Evolutionary conservation across 257 asterid species (phyloP).

Genomic region (Echium plantagineum): DNA sequence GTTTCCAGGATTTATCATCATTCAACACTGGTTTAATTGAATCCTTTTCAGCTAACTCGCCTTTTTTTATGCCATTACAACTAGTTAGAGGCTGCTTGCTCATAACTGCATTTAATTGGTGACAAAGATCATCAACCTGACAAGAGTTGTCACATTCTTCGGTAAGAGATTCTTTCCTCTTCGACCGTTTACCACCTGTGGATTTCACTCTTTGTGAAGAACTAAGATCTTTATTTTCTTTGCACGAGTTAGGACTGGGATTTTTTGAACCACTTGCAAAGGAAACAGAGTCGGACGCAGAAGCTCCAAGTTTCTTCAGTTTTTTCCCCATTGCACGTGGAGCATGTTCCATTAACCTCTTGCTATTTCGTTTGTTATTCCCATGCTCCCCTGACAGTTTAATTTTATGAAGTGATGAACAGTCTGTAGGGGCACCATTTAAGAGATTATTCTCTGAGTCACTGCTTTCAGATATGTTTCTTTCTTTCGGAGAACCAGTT

Average conservation of each 20-base stretch:
- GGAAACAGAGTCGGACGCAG: constrained; percentile 53
- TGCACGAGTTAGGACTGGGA: constrained; percentile 22
- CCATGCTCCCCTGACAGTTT: constrained; percentile 35
- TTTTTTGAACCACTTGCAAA: constrained; percentile 40
- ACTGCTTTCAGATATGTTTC: constrained; percentile 28
- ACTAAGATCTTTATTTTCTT: constrained; percentile 32
- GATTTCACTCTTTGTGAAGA: constrained; percentile 34
- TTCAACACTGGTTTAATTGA: constrained; percentile 33
- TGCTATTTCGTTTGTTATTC: constrained; percentile 61
- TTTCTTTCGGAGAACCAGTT: constrained; percentile 47
- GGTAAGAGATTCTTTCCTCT: constrained; percentile 38
- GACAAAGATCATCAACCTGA: constrained; percentile 36
- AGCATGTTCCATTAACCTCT: constrained; percentile 81
- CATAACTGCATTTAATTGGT: constrained; percentile 40
- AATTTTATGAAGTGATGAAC: constrained; percentile 31
- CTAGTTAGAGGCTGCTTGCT: constrained; percentile 26
- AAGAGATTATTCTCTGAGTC: constrained; percentile 42
- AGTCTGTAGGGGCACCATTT: constrained; percentile 25
- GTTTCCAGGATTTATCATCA: constrained; percentile 64
- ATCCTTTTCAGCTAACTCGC: constrained; percentile 28
- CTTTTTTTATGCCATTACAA: constrained; percentile 33
- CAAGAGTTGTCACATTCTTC: constrained; percentile 28
- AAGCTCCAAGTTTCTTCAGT: constrained; percentile 43
- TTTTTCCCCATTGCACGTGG: constrained; percentile 51
- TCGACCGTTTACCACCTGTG: constrained; percentile 42